Percentiles rank a stretch among this genome's conserved stretches.
Conservation (phyloP, 768 basidiomycete species). For the Tulasnella sp. region DNA sequence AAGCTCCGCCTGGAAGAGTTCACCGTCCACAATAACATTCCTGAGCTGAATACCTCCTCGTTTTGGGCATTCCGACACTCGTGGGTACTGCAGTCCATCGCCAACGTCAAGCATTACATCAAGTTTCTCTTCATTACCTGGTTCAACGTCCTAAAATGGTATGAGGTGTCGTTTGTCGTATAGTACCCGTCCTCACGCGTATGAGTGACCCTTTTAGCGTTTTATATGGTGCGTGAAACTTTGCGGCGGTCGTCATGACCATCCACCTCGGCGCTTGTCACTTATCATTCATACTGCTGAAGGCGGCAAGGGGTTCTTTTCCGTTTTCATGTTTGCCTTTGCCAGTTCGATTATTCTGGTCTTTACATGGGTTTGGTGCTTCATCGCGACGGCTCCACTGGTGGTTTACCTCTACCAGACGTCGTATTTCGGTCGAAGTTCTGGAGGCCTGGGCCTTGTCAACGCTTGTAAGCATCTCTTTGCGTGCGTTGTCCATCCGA, state of each 20-base stretch:
- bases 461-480: neutral
- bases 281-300: too few species aligned
- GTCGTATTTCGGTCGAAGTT: neutral
- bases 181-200: too few species aligned
- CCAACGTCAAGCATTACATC: neutral
- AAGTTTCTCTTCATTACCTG: neutral
- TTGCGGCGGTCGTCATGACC: too few species aligned
- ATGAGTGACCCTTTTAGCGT: too few species aligned
- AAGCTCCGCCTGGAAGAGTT: conserved; percentile 10
- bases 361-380: conserved; percentile 11
- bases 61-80: neutral
- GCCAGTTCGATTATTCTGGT: conserved; percentile 1
- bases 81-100: neutral
- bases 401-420: neutral
- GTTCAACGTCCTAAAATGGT: too few species aligned
- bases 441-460: conserved; percentile 9
- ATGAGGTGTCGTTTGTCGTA: too few species aligned
- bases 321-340: conserved; percentile 2
- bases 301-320: too few species aligned
- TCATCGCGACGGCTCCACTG: conserved; percentile 1
- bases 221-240: too few species aligned
- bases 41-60: neutral
- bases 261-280: too few species aligned
- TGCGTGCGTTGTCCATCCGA: neutral
- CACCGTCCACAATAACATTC: too few species aligned